Evolutionary conservation across 306 rosid genomes (phyloP).

Genomic region (Glycine tomentella): DNA sequence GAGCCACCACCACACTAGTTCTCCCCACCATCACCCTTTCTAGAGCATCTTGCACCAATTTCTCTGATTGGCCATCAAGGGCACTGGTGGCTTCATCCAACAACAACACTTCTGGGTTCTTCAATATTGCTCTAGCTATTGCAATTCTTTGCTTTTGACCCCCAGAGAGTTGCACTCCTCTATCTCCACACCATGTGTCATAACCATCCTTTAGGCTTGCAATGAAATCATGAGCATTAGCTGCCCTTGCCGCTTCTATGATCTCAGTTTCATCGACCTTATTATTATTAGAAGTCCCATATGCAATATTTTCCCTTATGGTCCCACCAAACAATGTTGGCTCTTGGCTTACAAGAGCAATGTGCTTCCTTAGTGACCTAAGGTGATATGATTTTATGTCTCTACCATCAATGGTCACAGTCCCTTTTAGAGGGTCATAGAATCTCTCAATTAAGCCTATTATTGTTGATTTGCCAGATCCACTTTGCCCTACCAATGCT

Average conservation of each 20-base stretch:
- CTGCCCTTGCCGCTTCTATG: constrained; percentile 69
- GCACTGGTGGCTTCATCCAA: constrained; percentile 95
- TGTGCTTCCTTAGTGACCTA: constrained; percentile 66
- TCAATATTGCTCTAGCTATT: constrained; percentile 82
- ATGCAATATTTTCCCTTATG: constrained; percentile 72
- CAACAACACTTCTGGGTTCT: constrained; percentile 67
- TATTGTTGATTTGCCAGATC: constrained; percentile 89
- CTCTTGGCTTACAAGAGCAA: constrained; percentile 91
- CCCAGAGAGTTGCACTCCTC: constrained; percentile 84
- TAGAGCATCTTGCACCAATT: constrained; percentile 78
- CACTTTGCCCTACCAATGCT: constrained; percentile 86
- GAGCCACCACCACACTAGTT: constrained; percentile 95
- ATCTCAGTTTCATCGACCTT: constrained; percentile 64
- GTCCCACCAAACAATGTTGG: constrained; percentile 80
- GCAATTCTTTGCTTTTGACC: constrained; percentile 96
- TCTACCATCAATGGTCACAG: constrained; percentile 64
- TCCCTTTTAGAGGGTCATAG: constrained; percentile 76
- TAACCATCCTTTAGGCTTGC: constrained; percentile 76
- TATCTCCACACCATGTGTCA: constrained; percentile 79
- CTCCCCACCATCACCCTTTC: constrained; percentile 91
- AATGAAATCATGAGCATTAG: constrained; percentile 91
- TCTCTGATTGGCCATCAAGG: constrained; percentile 83
- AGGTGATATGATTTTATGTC: constrained; percentile 69
- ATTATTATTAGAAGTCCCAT: constrained; percentile 50
- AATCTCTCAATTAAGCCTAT: constrained; percentile 83